Base-by-base conservation (phyloP, 495 filamentous ascomycete genomes). In the Aspergillus bridgeri region DNA sequence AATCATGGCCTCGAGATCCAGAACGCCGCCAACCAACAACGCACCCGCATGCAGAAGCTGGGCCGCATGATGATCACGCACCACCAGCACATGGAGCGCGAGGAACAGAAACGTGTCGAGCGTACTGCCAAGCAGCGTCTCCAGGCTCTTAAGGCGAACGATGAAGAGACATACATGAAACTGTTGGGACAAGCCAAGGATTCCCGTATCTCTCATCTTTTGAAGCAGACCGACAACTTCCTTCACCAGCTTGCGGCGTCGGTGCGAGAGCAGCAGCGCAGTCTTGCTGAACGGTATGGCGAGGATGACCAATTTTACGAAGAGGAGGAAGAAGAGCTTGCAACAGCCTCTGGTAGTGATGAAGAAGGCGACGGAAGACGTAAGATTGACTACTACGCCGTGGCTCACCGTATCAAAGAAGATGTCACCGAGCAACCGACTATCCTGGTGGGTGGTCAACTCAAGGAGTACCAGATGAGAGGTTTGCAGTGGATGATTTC, bases 401-500 rank as follows among this genome's bases (percentile, higher is more conserved):
- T 98, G 58, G 94, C 94, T 60, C 94, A 98, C 79, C 89, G 90
- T 58, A 86, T 96, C 75, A 90, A 92, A 71, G 94, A 98, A 75
- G 89, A 92, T 52, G 85, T 98, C 56, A 88, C 81, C 3, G 77
- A 75, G 49, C 94, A 98, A 65, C 91, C 94, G 7, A 65, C 61
- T 18, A 94, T 96, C 43, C 83, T 98, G 53, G 88, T 96, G 58
- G 94, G 94, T 60, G 94, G 94, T 65, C 87, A 81, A 3, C 79
- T 98, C 48, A 98, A 98, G 73, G 94, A 98, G 68, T 98, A 98
- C 74, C 94, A 98, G 75, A 45, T 98, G 70, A 97, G 96, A 83
- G 94, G 94, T 75, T 73, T 98, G 58, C 94, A 98, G 71, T 98
- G 94, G 94, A 98, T 98, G 94, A 84, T 98, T 54, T 98, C 94